Base-by-base conservation (phyloP, 305 asterid species). In the Solanum hybrid region DNA sequence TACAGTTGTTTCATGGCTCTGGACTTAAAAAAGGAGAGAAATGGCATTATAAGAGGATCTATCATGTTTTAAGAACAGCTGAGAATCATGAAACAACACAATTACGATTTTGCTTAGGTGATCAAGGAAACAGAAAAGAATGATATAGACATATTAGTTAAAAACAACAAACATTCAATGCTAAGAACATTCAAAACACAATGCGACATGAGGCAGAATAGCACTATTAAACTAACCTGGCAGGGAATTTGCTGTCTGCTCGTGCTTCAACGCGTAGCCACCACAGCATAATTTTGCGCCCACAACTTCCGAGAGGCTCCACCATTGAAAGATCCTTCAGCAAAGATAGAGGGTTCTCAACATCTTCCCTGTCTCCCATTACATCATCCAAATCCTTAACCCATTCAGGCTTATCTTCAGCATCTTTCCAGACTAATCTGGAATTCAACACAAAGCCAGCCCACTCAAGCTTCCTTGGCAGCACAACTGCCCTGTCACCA, bases 201-300 rank as follows among this genome's bases (percentile, higher is more conserved):
- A 11, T 32, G 29, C 34, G 1, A 32, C 75, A 10, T 51, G 11
- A 0, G 2, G 15, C 22, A 51, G 17, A 32, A 85, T 11, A 11
- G 32, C 14, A 2, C 45, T 76, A 82, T 19, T 81, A 34, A 91
- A 89, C 98, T 90, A 91, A 97, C 99, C 99, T 93, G 75, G 98
- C 93, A 89, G 98, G 99, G 89, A 97, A 97, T 92, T 95, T 96
- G 94, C 98, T 96, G 91, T 97, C 99, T 34, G 98, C 94, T 87
- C 97, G 94, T 9, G 99, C 99, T 92, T 97, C 99, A 81, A 97
- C 99, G 34, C 98, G 98, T 84, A 96, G 95, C 99, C 98, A 96
- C 98, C 98, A 97, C 82, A 96, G 91, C 96, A 96, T 89, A 69
- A 97, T 91, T 90, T 94, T 97, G 66, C 94, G 95, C 45, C 99